Evolutionary conservation across 2,329 filamentous ascomycete species (phyloP), one percentile per base, ranked within the genome.

Genomic region (Amesomyces nigricolor): DNA sequence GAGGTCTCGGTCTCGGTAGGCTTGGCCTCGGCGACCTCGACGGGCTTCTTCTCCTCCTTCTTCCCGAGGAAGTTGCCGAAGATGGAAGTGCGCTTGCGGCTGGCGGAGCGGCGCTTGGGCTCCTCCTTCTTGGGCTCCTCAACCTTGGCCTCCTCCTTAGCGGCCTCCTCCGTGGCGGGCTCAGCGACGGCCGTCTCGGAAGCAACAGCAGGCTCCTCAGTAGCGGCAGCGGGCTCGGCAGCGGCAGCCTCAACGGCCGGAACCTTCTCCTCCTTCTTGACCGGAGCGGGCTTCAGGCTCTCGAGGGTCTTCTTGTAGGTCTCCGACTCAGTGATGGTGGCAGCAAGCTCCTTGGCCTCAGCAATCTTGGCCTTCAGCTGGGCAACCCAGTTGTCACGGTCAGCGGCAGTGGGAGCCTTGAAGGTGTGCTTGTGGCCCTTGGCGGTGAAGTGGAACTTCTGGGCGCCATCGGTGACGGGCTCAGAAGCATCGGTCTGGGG

Each of bases 341-440:
- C 78, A 67, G 85, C 86, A 56, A 88, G 77, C 66, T 87, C 86
- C 81, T 94, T 95, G 67, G 90, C 91, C 76, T 95, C 90, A 50
- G 85, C 80, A 51, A 88, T 82, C 79, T 91, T 89, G 67, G 81
- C 75, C 82, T 94, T 91, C 65, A 96, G 72, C 68, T 91, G 87
- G 60, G 84, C 76, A 66, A 95, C 83, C 94, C 94, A 97, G 80
- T 88, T 89, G 73, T 96, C 90, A 70, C 92, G 91, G 76, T 96
- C 91, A 57, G 83, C 77, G 47, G 81, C 66, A 66, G 69, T 86
- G 66, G 77, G 68, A 56, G 92, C 89, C 82, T 96, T 92, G 81
- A 99, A 96, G 58, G 82, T 82, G 81, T 96, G 91, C 84, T 96
- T 95, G 76, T 95, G 87, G 65, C 87, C 88, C 74, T 87, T 85